These are phyloP conservation scores for Phytophthora litchii DNA, from an alignment of 352 stramenopile species.

Conservation along the genomic window DNA sequence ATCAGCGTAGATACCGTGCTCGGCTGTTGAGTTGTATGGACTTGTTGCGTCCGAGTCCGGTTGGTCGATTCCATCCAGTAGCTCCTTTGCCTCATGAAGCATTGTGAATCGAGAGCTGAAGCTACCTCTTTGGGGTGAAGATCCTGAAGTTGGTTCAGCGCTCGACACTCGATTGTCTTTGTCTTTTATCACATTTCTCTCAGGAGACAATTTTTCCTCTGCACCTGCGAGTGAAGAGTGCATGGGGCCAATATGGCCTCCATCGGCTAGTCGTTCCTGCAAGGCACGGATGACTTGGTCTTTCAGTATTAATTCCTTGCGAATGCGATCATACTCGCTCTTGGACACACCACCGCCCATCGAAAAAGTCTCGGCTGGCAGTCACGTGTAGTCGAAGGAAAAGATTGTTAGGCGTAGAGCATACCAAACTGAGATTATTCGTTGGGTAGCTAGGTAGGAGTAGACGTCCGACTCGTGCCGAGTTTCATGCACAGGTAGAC, in stretches of 20 bases:
- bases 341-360: conserved; percentile 83
- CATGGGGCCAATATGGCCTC: conserved; percentile 23
- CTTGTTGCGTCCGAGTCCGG: conserved; percentile 11
- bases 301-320: conserved; percentile 69
- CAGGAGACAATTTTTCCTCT: conserved; percentile 3
- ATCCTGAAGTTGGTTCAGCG: conserved; percentile 4
- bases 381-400: conserved; percentile 7
- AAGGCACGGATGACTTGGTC: conserved; percentile 73
- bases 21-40: conserved; percentile 8
- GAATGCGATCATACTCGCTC: conserved; percentile 72
- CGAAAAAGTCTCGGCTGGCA: conserved; percentile 2
- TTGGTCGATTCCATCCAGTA: conserved; percentile 6
- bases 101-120: conserved; percentile 24
- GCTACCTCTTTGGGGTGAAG: conserved; percentile 17
- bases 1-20: conserved; percentile 5
- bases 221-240: not conserved
- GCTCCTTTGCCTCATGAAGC: conserved; percentile 21
- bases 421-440: conserved; percentile 20
- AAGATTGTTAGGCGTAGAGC: conserved; percentile 20
- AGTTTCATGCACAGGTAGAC: not conserved
- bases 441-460: not conserved
- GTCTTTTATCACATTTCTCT: not conserved
- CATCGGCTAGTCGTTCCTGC: conserved; percentile 58
- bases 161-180: conserved; percentile 20
- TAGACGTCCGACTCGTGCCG: no score